Percentiles rank a stretch among this genome's conserved stretches.
Evolutionary conservation across 2,329 filamentous ascomycete species (phyloP).

Genomic region (Chrysosporium keratinophilum): DNA sequence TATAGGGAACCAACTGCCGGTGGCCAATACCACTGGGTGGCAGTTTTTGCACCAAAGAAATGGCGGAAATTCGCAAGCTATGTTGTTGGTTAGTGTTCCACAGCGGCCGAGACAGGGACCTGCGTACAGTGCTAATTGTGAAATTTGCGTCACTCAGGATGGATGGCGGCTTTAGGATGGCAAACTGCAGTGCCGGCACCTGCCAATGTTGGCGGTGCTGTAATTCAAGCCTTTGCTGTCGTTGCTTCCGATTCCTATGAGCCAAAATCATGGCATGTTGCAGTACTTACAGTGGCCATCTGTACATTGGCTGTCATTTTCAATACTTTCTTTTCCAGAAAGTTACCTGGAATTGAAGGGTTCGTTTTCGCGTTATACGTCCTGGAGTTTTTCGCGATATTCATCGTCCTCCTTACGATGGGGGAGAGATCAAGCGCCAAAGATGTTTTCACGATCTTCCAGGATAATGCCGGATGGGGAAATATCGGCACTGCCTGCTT

Average conservation of each 20-base stretch:
- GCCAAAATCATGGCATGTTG: constrained; percentile 25
- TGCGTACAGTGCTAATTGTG: background rate
- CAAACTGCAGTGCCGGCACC: constrained; percentile 20
- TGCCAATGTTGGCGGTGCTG: constrained; percentile 24
- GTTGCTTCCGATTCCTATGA: constrained; percentile 23
- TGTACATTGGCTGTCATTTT: constrained; percentile 21
- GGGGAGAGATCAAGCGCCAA: constrained; percentile 19
- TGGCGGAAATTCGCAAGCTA: constrained; percentile 29
- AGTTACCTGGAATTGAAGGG: constrained; percentile 25
- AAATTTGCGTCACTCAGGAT: constrained; percentile 16
- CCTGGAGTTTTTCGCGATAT: constrained; percentile 25
- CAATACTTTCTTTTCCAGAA: constrained; percentile 22
- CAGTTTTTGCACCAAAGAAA: constrained; percentile 26
- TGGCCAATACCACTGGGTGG: constrained; percentile 21
- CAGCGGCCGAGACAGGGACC: background rate
- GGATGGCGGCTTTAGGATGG: constrained; percentile 26
- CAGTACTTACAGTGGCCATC: constrained; percentile 21
- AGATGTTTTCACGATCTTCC: constrained; percentile 22
- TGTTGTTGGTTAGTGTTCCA: constrained; percentile 12
- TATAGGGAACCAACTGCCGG: constrained; percentile 29
- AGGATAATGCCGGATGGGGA: constrained; percentile 22
- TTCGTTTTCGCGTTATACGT: constrained; percentile 26
- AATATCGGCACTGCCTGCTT: constrained; percentile 22
- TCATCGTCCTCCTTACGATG: constrained; percentile 25
- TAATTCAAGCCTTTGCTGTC: constrained; percentile 27